Conservation (phyloP, 169 alveolate genomes). For the Hepatocystis sp. region DNA sequence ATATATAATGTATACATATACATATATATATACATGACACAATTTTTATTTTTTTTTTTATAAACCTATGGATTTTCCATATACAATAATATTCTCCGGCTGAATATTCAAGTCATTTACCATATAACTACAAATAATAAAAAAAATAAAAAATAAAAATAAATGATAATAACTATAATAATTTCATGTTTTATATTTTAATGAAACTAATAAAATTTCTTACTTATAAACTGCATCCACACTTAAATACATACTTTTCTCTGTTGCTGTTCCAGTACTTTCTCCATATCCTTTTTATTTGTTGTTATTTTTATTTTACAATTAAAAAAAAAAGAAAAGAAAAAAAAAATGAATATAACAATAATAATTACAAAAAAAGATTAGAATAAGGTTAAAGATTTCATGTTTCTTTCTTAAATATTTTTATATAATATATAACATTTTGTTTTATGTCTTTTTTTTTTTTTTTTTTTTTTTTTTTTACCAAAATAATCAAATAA, state of each 20-base stretch:
- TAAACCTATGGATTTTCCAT: slow-evolving; percentile 74
- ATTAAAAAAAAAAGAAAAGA: background rate
- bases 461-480: slow-evolving; percentile 15
- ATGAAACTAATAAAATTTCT: slow-evolving; percentile 13
- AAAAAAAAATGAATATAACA: too few species aligned
- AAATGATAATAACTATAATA: background rate
- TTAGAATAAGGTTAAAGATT: too few species aligned
- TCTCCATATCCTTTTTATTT: slow-evolving; percentile 75
- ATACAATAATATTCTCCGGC: slow-evolving; percentile 43
- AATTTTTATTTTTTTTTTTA: slow-evolving; percentile 6
- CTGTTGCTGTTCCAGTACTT: slow-evolving; percentile 61
- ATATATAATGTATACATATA: background rate
- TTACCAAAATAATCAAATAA: slow-evolving; percentile 69
- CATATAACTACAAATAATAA: slow-evolving; percentile 37
- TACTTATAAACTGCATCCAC: slow-evolving; percentile 71
- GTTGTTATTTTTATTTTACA: background rate
- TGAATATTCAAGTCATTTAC: slow-evolving; percentile 46
- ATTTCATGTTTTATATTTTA: background rate
- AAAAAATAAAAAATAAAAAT: background rate
- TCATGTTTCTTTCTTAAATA: too few species aligned
- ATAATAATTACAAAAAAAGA: too few species aligned
- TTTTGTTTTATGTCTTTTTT: background rate
- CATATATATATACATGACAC: background rate
- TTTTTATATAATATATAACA: too few species aligned
- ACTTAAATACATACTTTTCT: slow-evolving; percentile 60